These are phyloP conservation scores for Pleurotus tuoliensis DNA, from an alignment of 768 basidiomycete genomes.

Conservation along the genomic window DNA sequence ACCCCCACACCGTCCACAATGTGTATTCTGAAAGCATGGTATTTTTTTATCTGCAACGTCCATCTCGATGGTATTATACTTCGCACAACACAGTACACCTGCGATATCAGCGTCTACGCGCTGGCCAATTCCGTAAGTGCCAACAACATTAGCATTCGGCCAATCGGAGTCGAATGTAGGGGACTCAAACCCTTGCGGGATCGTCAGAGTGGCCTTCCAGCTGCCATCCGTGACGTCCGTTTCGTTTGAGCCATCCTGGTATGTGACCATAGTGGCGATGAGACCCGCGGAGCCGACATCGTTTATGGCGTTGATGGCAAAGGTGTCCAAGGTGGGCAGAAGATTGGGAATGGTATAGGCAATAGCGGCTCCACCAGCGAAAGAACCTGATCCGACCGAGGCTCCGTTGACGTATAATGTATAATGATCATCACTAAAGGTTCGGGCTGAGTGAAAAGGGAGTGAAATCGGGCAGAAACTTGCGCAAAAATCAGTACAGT, in stretches of 20 bases:
- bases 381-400: slow-evolving; percentile 17
- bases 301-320: slow-evolving; percentile 26
- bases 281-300: slow-evolving; percentile 23
- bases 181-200: slow-evolving; percentile 10
- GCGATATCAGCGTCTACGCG: too few species aligned
- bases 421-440: slow-evolving; percentile 16
- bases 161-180: background rate
- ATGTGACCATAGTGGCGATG: slow-evolving; percentile 18
- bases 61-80: too few species aligned
- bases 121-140: background rate
- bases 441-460: background rate
- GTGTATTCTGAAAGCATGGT: too few species aligned
- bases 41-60: too few species aligned
- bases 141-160: background rate
- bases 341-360: slow-evolving; percentile 17
- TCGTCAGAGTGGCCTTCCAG: slow-evolving; percentile 19
- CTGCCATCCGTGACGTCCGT: slow-evolving; percentile 17
- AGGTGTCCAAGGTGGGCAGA: slow-evolving; percentile 14
- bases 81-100: too few species aligned
- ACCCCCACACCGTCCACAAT: too few species aligned
- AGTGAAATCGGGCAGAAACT: background rate
- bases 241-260: slow-evolving; percentile 17
- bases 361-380: slow-evolving; percentile 14
- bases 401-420: slow-evolving; percentile 25
- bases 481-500: background rate